Conservation (phyloP, 73 alveolate species). For the Tetrahymena elliotti region DNA sequence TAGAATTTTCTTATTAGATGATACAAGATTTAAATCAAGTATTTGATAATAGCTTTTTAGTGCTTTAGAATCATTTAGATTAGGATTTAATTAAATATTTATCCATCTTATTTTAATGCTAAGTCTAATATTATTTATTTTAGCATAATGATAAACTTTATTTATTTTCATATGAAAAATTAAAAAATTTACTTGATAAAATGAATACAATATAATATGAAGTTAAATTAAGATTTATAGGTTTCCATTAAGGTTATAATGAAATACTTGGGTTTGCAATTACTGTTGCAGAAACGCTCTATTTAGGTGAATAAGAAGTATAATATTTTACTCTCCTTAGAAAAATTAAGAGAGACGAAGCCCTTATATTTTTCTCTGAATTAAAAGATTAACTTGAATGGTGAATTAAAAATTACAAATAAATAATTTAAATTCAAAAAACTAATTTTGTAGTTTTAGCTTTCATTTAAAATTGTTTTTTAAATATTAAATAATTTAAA, state of each 20-base stretch:
- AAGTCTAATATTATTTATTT: no score
- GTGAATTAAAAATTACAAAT: no score
- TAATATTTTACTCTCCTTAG: background rate
- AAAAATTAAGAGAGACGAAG: background rate
- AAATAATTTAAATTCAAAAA: no score
- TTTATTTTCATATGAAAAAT: background rate
- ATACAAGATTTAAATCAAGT: background rate
- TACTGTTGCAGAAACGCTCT: background rate
- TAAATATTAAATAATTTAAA: no score
- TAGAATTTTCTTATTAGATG: background rate
- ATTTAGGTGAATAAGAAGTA: background rate
- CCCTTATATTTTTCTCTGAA: background rate
- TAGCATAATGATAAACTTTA: background rate
- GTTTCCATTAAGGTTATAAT: background rate
- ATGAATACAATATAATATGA: background rate
- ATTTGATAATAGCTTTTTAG: background rate
- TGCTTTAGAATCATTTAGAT: background rate
- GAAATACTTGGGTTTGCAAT: background rate
- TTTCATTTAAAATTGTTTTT: no score
- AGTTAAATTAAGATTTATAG: background rate
- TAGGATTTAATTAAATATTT: no score
- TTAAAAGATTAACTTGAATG: no score
- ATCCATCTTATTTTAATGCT: no score
- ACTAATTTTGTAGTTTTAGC: no score
- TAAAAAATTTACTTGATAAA: background rate